Evolutionary conservation across 2,329 filamentous ascomycete genomes (phyloP).

Genomic region (Fusarium albidum): DNA sequence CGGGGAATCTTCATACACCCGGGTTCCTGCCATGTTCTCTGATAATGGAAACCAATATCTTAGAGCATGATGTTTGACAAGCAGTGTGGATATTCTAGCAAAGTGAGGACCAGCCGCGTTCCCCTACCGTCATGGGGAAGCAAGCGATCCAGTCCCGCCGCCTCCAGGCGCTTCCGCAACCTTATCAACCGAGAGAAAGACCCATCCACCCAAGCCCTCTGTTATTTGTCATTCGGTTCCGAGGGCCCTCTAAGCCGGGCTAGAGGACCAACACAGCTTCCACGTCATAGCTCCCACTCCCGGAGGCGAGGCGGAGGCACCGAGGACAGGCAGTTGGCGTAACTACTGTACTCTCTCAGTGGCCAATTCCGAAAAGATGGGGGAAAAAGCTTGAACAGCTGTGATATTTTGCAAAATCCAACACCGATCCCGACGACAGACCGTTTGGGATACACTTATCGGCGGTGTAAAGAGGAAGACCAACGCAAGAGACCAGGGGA

Average conservation of each 20-base stretch:
- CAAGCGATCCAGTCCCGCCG: slow-evolving; percentile 6
- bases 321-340: slow-evolving; percentile 3
- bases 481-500: slow-evolving; percentile 20
- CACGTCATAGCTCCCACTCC: background rate
- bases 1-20: no score
- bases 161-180: background rate
- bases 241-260: background rate
- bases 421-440: slow-evolving; percentile 5
- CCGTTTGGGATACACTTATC: slow-evolving; percentile 4
- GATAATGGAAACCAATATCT: no score
- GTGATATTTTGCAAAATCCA: background rate
- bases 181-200: background rate
- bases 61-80: no score
- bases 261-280: background rate
- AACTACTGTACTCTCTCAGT: background rate
- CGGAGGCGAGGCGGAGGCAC: slow-evolving; percentile 23
- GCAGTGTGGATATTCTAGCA: no score
- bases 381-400: background rate
- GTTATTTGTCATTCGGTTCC: slow-evolving; percentile 22
- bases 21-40: no score
- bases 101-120: no score
- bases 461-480: background rate
- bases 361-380: background rate
- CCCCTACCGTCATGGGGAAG: no score
- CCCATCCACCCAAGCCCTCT: background rate